Conservation (phyloP, 306 rosid species). For the Prinsepia uniflora region DNA sequence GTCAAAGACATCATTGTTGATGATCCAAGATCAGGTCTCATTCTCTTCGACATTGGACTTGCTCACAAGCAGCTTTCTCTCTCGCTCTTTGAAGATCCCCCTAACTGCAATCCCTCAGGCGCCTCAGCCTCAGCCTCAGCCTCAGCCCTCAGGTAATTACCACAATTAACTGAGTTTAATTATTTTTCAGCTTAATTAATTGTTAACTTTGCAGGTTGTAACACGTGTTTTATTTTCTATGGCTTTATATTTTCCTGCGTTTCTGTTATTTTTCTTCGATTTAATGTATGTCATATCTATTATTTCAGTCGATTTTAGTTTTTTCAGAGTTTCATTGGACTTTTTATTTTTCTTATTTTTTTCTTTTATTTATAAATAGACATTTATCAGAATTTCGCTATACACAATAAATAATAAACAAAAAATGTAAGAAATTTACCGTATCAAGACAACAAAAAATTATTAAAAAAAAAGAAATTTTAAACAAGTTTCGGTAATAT, state of each 20-base stretch:
- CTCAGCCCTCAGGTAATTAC: no score
- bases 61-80: constrained; percentile 80
- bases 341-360: constrained; percentile 4
- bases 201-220: constrained; percentile 9
- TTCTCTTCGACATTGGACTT: constrained; percentile 78
- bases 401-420: background rate
- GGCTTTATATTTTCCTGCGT: background rate
- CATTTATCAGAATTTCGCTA: background rate
- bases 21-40: constrained; percentile 74
- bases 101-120: constrained; percentile 64
- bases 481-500: no score
- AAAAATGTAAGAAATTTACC: background rate
- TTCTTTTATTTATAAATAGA: background rate
- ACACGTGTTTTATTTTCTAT: constrained; percentile 21
- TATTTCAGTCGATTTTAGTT: constrained; percentile 12
- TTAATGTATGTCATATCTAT: constrained; percentile 10
- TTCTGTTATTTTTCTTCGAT: constrained; percentile 23
- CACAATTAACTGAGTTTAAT: background rate
- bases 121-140: no score
- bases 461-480: no score
- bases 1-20: constrained; percentile 79
- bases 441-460: background rate
- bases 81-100: constrained; percentile 91
- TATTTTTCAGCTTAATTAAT: background rate
- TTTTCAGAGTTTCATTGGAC: background rate